A percentile compares a stretch with the other conserved stretches of the same genome.
Evolutionary conservation across 1,139 yeast genomes (phyloP).

Genomic region (Scheffersomyces insectosa): DNA sequence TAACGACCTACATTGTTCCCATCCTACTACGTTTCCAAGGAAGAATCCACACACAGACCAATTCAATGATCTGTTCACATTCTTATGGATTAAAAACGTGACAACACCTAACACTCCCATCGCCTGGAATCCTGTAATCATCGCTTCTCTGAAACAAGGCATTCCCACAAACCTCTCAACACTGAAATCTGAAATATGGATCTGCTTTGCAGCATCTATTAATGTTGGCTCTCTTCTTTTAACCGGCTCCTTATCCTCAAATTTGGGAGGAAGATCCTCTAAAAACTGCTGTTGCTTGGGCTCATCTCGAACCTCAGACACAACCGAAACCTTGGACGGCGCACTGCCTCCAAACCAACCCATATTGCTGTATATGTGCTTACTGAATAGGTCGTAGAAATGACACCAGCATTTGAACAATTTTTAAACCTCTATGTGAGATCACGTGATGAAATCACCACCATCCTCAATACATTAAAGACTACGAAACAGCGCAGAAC

Average conservation of each 20-base stretch:
- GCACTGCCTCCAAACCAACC: constrained; percentile 24
- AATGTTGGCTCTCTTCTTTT: constrained; percentile 21
- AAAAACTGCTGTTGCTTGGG: constrained; percentile 8
- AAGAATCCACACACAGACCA: constrained; percentile 86
- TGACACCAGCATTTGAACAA: no score
- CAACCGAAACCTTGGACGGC: constrained; percentile 23
- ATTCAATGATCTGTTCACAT: constrained; percentile 61
- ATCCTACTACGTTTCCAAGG: constrained; percentile 78
- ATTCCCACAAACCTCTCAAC: constrained; percentile 56
- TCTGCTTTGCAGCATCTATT: constrained; percentile 30
- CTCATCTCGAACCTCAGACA: constrained; percentile 13
- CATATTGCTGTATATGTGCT: constrained; percentile 10
- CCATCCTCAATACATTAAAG: no score
- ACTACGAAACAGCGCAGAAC: no score
- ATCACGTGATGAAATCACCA: no score
- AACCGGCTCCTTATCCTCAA: constrained; percentile 29
- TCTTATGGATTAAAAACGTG: constrained; percentile 67
- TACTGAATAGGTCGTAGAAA: no score
- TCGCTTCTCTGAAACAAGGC: constrained; percentile 91
- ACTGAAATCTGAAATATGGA: constrained; percentile 54
- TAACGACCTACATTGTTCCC: constrained; percentile 88
- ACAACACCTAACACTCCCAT: constrained; percentile 78
- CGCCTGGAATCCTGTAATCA: constrained; percentile 83
- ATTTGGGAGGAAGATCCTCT: constrained; percentile 45
- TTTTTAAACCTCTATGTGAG: no score